A percentile compares a stretch with the other conserved stretches of the same genome.
phyloP scores from a whole-genome alignment of 1,284 basidiomycete species.

The Cryptococcus deneoformans region DNA sequence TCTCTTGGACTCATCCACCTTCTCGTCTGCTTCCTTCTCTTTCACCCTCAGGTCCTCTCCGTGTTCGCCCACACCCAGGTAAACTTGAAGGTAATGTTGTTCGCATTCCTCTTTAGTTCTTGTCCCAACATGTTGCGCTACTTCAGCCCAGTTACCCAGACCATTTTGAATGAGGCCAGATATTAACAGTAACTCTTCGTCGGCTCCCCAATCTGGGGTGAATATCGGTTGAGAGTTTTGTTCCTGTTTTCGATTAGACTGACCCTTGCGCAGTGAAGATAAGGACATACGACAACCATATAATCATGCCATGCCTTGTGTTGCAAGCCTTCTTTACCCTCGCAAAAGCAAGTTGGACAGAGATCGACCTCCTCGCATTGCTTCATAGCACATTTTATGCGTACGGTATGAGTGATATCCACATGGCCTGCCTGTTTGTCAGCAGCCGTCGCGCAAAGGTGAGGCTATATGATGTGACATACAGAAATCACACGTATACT shows the following conservation, averaged over 20 bases:
- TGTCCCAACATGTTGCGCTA: slow-evolving; percentile 93
- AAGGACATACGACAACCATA: slow-evolving; percentile 73
- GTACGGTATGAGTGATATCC: slow-evolving; percentile 72
- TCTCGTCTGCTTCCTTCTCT: slow-evolving; percentile 1
- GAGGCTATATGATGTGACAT: slow-evolving; percentile 8
- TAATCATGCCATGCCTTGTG: slow-evolving; percentile 91
- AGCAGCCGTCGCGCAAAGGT: neutral
- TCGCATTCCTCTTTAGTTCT: slow-evolving; percentile 80
- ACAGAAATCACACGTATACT: slow-evolving; percentile 51
- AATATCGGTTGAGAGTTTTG: slow-evolving; percentile 96
- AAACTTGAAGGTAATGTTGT: slow-evolving; percentile 80
- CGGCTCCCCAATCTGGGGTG: slow-evolving; percentile 93
- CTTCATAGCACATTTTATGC: slow-evolving; percentile 84
- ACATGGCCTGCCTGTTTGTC: slow-evolving; percentile 46
- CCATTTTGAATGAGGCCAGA: slow-evolving; percentile 88
- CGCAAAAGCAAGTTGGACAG: slow-evolving; percentile 86
- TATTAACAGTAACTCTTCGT: slow-evolving; percentile 92
- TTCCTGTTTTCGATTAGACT: slow-evolving; percentile 58
- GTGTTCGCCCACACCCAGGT: slow-evolving; percentile 55
- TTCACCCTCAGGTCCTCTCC: neutral
- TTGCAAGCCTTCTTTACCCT: slow-evolving; percentile 80
- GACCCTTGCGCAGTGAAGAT: neutral
- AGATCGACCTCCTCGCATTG: slow-evolving; percentile 81
- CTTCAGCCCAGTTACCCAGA: slow-evolving; percentile 96
- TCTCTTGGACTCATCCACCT: slow-evolving; percentile 15